A percentile compares a stretch with the other conserved stretches of the same genome.
Conservation (phyloP, 768 basidiomycete species). For the Hygrophoropsis aurantiaca region DNA sequence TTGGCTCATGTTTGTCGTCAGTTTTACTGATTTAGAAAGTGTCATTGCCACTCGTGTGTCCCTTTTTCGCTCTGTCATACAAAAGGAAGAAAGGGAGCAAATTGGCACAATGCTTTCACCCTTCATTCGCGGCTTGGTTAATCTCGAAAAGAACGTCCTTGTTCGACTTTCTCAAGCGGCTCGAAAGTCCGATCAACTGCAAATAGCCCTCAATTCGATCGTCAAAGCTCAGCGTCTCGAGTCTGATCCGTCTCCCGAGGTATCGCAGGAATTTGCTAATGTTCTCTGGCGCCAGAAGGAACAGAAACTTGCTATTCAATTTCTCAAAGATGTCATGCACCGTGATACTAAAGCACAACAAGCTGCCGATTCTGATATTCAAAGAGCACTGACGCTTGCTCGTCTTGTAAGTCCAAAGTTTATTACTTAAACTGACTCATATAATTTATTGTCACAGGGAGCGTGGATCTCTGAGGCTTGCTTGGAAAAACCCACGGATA, state of each 20-base stretch:
- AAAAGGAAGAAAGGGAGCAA: conserved; percentile 71
- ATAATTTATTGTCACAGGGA: conserved; percentile 71
- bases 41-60: conserved; percentile 82
- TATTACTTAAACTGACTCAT: not conserved
- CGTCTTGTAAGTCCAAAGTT: conserved; percentile 53
- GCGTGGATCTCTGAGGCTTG: conserved; percentile 89
- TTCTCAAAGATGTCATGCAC: conserved; percentile 45
- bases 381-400: conserved; percentile 52
- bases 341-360: conserved; percentile 12
- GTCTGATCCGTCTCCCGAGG: conserved; percentile 42
- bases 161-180: conserved; percentile 72
- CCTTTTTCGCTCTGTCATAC: conserved; percentile 68
- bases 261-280: conserved; percentile 81
- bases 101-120: conserved; percentile 70
- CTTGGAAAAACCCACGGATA: conserved; percentile 72
- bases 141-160: conserved; percentile 70
- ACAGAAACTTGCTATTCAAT: conserved; percentile 78
- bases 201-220: conserved; percentile 86
- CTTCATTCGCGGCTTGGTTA: conserved; percentile 47
- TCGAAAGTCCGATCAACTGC: conserved; percentile 61
- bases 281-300: conserved; percentile 91
- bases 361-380: conserved; percentile 12
- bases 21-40: conserved; percentile 74
- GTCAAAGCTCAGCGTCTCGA: conserved; percentile 71
- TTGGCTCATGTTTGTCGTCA: conserved; percentile 29